These are phyloP conservation scores for Blastobotrys muscicola DNA, from an alignment of 805 yeast species.

Conservation along the genomic window DNA sequence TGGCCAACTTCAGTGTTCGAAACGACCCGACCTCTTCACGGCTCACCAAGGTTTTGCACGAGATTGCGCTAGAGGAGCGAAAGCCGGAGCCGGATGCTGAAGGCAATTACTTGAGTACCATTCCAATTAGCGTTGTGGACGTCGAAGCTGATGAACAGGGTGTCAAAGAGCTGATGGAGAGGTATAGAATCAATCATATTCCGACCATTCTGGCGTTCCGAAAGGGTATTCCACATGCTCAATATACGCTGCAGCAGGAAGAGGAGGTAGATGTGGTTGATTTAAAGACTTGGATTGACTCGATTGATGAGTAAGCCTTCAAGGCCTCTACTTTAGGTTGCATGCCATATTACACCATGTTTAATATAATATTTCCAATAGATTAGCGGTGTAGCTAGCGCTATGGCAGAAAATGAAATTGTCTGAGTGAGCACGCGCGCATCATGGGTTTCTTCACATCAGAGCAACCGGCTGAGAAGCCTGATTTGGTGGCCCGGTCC, in stretches of 20 bases:
- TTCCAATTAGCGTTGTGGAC: slow-evolving; percentile 54
- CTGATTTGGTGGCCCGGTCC: slow-evolving; percentile 46
- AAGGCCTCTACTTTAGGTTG: too few relatives aligned
- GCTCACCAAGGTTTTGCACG: slow-evolving; percentile 52
- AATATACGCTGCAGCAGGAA: slow-evolving; percentile 20
- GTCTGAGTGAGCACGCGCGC: background rate
- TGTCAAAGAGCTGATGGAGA: slow-evolving; percentile 46
- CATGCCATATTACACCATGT: too few relatives aligned
- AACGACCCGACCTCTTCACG: slow-evolving; percentile 56
- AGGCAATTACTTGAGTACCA: slow-evolving; percentile 28
- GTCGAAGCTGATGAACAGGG: slow-evolving; percentile 61
- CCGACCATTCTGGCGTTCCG: slow-evolving; percentile 62
- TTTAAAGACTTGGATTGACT: slow-evolving; percentile 35
- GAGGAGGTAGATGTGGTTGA: slow-evolving; percentile 17
- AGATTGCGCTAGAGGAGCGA: slow-evolving; percentile 36
- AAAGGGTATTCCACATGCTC: slow-evolving; percentile 49
- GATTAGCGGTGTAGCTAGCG: too few relatives aligned
- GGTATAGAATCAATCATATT: slow-evolving; percentile 46
- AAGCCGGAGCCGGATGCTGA: too few relatives aligned
- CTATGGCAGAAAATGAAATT: too few relatives aligned
- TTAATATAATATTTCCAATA: too few relatives aligned
- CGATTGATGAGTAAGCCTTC: slow-evolving; percentile 4
- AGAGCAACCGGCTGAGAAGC: slow-evolving; percentile 29
- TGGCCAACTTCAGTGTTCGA: slow-evolving; percentile 60
- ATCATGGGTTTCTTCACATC: slow-evolving; percentile 45